phyloP scores from a whole-genome alignment of 495 filamentous ascomycete species.

The Xylaria nigripes region DNA sequence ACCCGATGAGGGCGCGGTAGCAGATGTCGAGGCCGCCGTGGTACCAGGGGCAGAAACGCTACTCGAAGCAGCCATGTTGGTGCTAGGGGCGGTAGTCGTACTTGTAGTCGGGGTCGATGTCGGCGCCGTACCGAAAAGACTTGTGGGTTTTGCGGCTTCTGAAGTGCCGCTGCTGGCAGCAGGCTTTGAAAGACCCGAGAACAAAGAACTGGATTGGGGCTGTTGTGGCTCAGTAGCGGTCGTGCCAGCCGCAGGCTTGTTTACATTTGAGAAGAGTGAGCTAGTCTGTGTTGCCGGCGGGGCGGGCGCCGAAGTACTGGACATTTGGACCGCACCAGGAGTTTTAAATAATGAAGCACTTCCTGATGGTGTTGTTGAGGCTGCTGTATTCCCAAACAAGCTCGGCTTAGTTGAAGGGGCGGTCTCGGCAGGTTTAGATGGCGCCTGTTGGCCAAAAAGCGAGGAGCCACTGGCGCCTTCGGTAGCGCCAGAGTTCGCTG shows the following conservation, averaged over 20 bases:
- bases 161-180: constrained; percentile 10
- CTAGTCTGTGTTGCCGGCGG: constrained; percentile 17
- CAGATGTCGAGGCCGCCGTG: constrained; percentile 11
- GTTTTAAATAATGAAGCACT: constrained; percentile 14
- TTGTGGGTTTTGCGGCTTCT: constrained; percentile 22
- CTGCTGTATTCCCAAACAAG: constrained; percentile 15
- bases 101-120: constrained; percentile 15
- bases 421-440: constrained; percentile 18
- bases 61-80: constrained; percentile 3
- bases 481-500: constrained; percentile 5
- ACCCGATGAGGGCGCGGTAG: constrained; percentile 9
- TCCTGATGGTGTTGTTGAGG: constrained; percentile 12
- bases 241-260: constrained; percentile 15
- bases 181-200: constrained; percentile 9
- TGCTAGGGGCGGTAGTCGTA: constrained; percentile 10
- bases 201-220: constrained; percentile 12
- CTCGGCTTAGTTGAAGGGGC: constrained; percentile 13
- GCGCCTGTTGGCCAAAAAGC: constrained; percentile 15
- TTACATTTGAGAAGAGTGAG: constrained; percentile 19
- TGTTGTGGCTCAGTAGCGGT: constrained; percentile 15
- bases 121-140: constrained; percentile 19
- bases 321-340: constrained; percentile 8
- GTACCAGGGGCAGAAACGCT: neutral
- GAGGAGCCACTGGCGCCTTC: neutral
- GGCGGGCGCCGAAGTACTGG: constrained; percentile 14